Conservation (phyloP, 306 rosid species). For the Ammopiptanthus mongolicus region DNA sequence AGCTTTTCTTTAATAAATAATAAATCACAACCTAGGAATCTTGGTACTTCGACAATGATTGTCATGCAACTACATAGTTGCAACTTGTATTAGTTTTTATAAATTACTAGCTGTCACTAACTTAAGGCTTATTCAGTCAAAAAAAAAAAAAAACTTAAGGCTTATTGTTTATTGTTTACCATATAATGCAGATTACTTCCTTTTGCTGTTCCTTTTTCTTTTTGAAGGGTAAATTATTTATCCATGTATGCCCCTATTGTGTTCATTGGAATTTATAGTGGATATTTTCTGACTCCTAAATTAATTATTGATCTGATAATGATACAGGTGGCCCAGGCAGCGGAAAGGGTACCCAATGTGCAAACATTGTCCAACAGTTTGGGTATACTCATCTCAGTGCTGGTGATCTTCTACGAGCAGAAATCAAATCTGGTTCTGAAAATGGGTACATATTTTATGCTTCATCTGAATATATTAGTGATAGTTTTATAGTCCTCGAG, state of each 20-base stretch:
- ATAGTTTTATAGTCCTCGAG: not conserved
- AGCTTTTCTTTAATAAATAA: not conserved
- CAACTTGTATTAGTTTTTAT: not conserved
- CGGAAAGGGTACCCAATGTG: constrained; percentile 98
- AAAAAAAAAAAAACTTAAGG: no score
- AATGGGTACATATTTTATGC: constrained; percentile 65
- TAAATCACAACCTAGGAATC: not conserved
- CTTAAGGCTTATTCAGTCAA: not conserved
- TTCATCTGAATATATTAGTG: not conserved
- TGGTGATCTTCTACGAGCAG: constrained; percentile 98
- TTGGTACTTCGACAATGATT: constrained; percentile 2
- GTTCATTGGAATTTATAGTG: constrained; percentile 8
- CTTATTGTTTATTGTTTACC: not conserved
- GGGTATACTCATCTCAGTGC: constrained; percentile 97
- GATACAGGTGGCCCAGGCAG: constrained; percentile 95
- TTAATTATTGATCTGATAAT: constrained; percentile 25
- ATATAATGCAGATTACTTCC: not conserved
- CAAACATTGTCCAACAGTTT: constrained; percentile 62
- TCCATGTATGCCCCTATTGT: not conserved
- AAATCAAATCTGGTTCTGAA: constrained; percentile 91
- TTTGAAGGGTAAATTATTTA: not conserved
- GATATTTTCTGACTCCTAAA: constrained; percentile 7
- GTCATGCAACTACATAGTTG: not conserved
- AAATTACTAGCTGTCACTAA: not conserved
- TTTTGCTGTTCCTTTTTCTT: not conserved